Base-by-base conservation (phyloP, 495 filamentous ascomycete species). In the Niebla homalea region DNA sequence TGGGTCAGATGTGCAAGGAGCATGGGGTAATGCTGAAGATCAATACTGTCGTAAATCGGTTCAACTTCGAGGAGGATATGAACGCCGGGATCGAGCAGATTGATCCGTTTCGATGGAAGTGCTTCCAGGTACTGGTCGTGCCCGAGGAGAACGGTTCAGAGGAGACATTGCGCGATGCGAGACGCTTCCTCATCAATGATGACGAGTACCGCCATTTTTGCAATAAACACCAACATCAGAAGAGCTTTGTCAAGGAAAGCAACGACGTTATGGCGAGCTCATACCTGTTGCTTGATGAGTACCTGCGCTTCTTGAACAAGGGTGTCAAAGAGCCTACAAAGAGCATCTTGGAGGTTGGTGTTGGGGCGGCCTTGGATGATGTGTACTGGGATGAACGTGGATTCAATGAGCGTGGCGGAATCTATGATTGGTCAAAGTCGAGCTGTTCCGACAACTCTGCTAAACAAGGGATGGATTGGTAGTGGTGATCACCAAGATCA, bases 21-120 rank as follows among this genome's bases (percentile, higher is more conserved):
- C 64, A 67, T 14, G 65, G 67, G 1, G 67, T 79, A 57, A 71
- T 69, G 58, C 77, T 80, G 62, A 79, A 80, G 64, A 54, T 80
- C 49, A 80, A 79, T 57, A 80, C 77, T 5, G 76, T 79, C 1
- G 66, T 80, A 16, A 69, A 67, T 49, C 60, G 48, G 11, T 61
- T 67, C 46, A 80, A 80, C 43, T 69, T 62, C 56, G 18, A 67
- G 1, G 76, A 80, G 48, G 73, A 79, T 46, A 80, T 80, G 76
- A 71, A 65, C 15, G 57, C 51, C n/a, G 56, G 43, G 4, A 62
- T 79, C 21, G 43, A 46, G 5, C 22, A 53, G 36, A 61, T 79
- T 11, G 59, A 57, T 11, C 77, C 77, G 1, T 77, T 74, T 50
- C 72, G 74, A 11, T 80, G 77, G 76, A 80, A 80, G 56, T 67